These are phyloP conservation scores for Lentinula aciculospora DNA, from an alignment of 768 basidiomycete species.

Conservation along the genomic window DNA sequence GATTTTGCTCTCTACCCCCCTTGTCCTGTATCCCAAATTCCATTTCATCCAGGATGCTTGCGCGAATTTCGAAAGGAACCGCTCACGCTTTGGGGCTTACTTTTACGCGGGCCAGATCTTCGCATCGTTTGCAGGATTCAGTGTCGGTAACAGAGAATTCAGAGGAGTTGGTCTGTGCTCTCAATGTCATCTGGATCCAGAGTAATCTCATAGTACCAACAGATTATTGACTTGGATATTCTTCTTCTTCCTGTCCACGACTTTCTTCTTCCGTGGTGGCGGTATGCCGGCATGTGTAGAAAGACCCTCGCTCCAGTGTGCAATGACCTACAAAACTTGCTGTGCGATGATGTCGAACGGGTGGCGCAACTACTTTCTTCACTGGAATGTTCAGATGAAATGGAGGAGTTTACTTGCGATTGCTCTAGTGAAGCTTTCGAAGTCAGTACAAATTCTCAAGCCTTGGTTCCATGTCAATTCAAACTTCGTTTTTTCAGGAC, in stretches of 20 bases:
- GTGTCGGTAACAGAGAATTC: not conserved
- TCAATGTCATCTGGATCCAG: not conserved
- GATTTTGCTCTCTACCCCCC: not conserved
- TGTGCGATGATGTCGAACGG: constrained; percentile 1
- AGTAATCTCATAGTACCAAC: not conserved
- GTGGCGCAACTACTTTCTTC: not conserved
- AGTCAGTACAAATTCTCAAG: not conserved
- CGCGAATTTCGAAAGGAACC: constrained; percentile 4
- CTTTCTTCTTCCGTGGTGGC: constrained; percentile 3
- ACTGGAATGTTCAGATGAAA: not conserved
- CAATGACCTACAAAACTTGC: not conserved
- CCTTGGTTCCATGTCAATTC: not conserved
- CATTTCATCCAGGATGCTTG: not conserved
- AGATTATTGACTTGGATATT: constrained; percentile 6
- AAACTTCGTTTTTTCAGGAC: not conserved
- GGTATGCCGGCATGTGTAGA: not conserved
- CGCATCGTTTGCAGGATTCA: not conserved
- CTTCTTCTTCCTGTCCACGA: constrained; percentile 4
- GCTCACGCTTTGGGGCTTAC: constrained; percentile 3
- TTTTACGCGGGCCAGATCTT: not conserved
- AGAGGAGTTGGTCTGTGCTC: constrained; percentile 2
- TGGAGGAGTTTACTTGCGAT: not conserved
- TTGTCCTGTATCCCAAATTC: not conserved
- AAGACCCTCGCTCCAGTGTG: constrained; percentile 2
- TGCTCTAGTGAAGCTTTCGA: not conserved